Percentiles rank a stretch among this genome's conserved stretches.
Conservation (phyloP, 495 filamentous ascomycete species). For the Neurospora sp. region DNA sequence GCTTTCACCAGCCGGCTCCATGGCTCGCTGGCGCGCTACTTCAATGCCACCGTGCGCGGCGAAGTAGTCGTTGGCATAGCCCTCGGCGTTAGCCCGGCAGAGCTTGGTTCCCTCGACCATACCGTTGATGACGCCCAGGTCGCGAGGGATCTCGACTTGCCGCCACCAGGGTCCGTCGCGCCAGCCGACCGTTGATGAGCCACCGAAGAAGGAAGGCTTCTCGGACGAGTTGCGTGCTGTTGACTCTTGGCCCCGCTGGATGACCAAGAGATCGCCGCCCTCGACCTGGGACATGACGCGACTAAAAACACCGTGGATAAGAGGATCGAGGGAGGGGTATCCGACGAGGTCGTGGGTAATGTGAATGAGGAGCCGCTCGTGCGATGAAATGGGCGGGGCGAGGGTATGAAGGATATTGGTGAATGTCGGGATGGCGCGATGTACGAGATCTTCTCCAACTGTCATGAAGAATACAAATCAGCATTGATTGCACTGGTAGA, state of each 20-base stretch:
- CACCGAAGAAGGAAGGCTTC: conserved; percentile 41
- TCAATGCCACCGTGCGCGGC: conserved; percentile 66
- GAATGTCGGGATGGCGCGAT: conserved; percentile 87
- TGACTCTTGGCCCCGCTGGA: conserved; percentile 84
- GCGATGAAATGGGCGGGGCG: conserved; percentile 91
- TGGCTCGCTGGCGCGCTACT: conserved; percentile 64
- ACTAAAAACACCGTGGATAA: conserved; percentile 88
- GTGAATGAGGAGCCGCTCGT: conserved; percentile 96
- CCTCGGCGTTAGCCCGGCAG: conserved; percentile 75
- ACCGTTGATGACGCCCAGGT: conserved; percentile 70
- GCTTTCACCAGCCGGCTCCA: conserved; percentile 61
- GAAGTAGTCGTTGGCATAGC: conserved; percentile 77
- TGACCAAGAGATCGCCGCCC: conserved; percentile 91
- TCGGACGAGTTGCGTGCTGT: conserved; percentile 55
- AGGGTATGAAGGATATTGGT: conserved; percentile 89
- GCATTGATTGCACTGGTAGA: conserved; percentile 4
- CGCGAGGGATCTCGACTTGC: conserved; percentile 55
- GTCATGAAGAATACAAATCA: conserved; percentile 4
- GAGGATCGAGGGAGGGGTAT: conserved; percentile 88
- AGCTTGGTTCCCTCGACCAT: conserved; percentile 82
- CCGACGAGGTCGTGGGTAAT: conserved; percentile 90
- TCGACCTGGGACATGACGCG: conserved; percentile 98
- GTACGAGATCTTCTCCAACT: conserved; percentile 78
- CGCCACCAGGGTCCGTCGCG: conserved; percentile 96
- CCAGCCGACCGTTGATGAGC: conserved; percentile 52